These are phyloP conservation scores for Coniophora puteana DNA, from an alignment of 1,284 basidiomycete species.

Conservation along the genomic window DNA sequence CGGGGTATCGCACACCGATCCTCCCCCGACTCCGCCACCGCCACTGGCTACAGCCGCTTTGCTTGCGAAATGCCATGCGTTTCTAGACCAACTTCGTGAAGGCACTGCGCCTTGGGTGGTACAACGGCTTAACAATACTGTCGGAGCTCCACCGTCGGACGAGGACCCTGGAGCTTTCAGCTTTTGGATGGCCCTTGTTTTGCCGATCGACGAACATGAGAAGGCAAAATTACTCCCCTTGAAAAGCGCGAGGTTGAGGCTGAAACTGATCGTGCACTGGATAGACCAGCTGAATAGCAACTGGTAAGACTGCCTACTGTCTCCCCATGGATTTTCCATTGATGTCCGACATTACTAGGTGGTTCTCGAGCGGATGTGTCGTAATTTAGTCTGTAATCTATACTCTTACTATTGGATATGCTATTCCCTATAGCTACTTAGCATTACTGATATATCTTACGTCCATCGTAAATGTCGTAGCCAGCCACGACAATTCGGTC, in stretches of 20 bases:
- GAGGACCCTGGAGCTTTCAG: conserved; percentile 67
- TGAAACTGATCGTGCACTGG: conserved; percentile 89
- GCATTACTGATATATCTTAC: too few species aligned
- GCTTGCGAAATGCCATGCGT: conserved; percentile 73
- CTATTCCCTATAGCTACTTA: too few species aligned
- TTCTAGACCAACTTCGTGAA: conserved; percentile 75
- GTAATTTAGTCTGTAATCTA: conserved; percentile 20
- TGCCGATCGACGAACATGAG: conserved; percentile 95
- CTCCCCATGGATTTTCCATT: neutral
- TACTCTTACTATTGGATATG: too few species aligned
- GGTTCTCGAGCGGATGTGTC: conserved; percentile 46
- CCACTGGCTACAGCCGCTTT: conserved; percentile 62
- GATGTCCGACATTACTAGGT: conserved; percentile 31
- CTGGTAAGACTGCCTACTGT: conserved; percentile 43
- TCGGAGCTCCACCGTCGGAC: conserved; percentile 70
- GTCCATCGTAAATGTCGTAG: too few species aligned
- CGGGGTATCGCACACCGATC: conserved; percentile 2
- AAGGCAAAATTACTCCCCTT: conserved; percentile 94
- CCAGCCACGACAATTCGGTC: too few species aligned
- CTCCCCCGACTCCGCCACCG: conserved; percentile 18
- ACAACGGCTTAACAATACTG: conserved; percentile 76
- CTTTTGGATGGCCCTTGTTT: conserved; percentile 89
- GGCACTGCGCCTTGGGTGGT: conserved; percentile 91
- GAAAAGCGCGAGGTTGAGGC: conserved; percentile 70
- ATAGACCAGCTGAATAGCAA: conserved; percentile 76